These are phyloP conservation scores for Penicillium sp. DNA, from an alignment of 2,329 filamentous ascomycete genomes.

Conservation along the genomic window DNA sequence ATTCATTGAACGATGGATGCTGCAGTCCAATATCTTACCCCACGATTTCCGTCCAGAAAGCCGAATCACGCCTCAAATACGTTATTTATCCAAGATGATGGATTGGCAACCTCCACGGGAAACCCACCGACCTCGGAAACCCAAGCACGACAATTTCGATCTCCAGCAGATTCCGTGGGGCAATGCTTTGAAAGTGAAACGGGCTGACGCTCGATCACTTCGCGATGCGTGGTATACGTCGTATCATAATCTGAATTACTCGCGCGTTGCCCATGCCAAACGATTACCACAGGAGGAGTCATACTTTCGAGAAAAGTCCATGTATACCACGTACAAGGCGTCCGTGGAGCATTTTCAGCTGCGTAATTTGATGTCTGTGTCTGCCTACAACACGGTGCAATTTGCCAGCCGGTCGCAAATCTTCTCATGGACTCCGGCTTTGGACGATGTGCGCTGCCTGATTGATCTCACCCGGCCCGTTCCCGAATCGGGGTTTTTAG, in stretches of 20 bases:
- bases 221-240: constrained; percentile 41
- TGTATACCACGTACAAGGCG: constrained; percentile 47
- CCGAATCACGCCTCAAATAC: constrained; percentile 18
- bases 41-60: constrained; percentile 16
- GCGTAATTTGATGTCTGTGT: constrained; percentile 52
- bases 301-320: constrained; percentile 46
- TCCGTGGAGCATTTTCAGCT: constrained; percentile 55
- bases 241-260: constrained; percentile 37
- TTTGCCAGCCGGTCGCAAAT: constrained; percentile 48
- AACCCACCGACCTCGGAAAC: constrained; percentile 28
- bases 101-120: constrained; percentile 32
- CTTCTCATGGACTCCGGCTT: constrained; percentile 46
- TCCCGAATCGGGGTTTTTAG: constrained; percentile 33
- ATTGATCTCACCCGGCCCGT: constrained; percentile 46
- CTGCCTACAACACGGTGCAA: constrained; percentile 51
- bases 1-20: constrained; percentile 40
- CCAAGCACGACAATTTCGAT: constrained; percentile 30
- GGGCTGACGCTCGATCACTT: constrained; percentile 34
- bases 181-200: constrained; percentile 32
- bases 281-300: constrained; percentile 38
- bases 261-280: constrained; percentile 20
- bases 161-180: constrained; percentile 42
- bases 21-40: constrained; percentile 21
- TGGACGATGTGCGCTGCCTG: constrained; percentile 37
- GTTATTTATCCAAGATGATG: constrained; percentile 31